These are phyloP conservation scores for Penicillium robsamsonii DNA, from an alignment of 495 filamentous ascomycete species.

Conservation along the genomic window DNA sequence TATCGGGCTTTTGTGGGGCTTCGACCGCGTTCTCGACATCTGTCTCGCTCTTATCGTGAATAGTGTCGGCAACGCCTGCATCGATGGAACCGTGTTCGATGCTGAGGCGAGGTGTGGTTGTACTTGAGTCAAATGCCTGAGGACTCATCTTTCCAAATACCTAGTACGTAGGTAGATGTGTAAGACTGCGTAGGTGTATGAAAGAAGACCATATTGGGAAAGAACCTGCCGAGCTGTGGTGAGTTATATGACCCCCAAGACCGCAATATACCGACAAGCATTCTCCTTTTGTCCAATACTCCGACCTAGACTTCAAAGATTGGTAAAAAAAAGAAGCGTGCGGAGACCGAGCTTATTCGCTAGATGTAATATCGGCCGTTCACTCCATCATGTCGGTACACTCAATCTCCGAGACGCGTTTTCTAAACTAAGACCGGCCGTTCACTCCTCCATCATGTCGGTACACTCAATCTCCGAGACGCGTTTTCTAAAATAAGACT, in stretches of 20 bases:
- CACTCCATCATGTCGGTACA: background rate
- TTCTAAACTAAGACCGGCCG: too few relatives aligned
- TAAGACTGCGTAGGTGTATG: background rate
- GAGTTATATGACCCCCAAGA: background rate
- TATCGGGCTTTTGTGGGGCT: slow-evolving; percentile 15
- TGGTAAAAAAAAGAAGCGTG: background rate
- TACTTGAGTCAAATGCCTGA: slow-evolving; percentile 22
- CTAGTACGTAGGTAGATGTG: background rate
- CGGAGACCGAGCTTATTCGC: background rate
- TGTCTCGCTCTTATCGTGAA: slow-evolving; percentile 10
- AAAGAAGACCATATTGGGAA: background rate
- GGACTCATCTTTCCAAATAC: slow-evolving; percentile 2
- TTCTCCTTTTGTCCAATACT: too few relatives aligned
- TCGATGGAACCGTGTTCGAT: slow-evolving; percentile 18
- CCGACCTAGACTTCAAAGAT: background rate
- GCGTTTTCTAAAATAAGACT: too few relatives aligned
- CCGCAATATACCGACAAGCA: background rate
- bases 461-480: background rate
- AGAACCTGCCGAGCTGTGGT: background rate
- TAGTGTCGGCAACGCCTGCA: background rate
- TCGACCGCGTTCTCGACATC: slow-evolving; percentile 21
- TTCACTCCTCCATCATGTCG: background rate
- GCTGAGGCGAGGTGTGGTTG: slow-evolving; percentile 26
- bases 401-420: background rate
- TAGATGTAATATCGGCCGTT: background rate